A percentile compares a stretch with the other conserved stretches of the same genome.
Conservation (phyloP, 148 eudicot genomes). For the Vaccinium myrtillus region DNA sequence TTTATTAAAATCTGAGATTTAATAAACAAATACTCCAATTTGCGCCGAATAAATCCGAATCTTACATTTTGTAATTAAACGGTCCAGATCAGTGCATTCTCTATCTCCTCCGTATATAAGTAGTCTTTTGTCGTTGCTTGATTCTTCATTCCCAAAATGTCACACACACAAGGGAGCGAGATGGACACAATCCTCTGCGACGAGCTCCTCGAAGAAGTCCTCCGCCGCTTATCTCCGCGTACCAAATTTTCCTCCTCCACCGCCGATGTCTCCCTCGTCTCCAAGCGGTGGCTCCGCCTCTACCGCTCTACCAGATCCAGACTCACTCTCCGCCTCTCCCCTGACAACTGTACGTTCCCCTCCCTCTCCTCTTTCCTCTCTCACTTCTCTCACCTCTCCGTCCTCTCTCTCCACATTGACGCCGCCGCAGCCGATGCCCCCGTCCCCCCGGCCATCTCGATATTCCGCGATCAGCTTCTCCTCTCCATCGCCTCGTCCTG, state of each 20-base stretch:
- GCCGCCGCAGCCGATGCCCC: conserved; percentile 10
- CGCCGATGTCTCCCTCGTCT: conserved; percentile 48
- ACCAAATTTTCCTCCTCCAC: conserved; percentile 24
- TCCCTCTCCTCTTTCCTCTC: conserved; percentile 11
- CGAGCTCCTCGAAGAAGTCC: conserved; percentile 58
- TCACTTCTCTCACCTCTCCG: neutral
- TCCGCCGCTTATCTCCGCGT: conserved; percentile 36
- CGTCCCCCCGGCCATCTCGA: neutral
- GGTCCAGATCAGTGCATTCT: too few species aligned
- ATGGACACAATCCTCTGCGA: conserved; percentile 61
- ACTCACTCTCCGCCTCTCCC: conserved; percentile 37
- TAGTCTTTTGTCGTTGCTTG: too few species aligned
- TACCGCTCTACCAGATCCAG: conserved; percentile 42
- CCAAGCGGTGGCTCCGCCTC: conserved; percentile 66
- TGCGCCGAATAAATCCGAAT: too few species aligned
- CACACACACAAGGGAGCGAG: neutral
- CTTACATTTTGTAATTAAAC: too few species aligned
- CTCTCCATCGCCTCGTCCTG: conserved; percentile 29
- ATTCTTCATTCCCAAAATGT: too few species aligned
- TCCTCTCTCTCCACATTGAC: neutral
- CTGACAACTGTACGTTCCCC: neutral
- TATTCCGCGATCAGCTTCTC: conserved; percentile 6
- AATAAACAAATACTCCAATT: too few species aligned
- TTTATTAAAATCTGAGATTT: too few species aligned
- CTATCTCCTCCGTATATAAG: too few species aligned